phyloP scores from a whole-genome alignment of 371 early-diverging fungal species.

The Blyttiomyces sp. region DNA sequence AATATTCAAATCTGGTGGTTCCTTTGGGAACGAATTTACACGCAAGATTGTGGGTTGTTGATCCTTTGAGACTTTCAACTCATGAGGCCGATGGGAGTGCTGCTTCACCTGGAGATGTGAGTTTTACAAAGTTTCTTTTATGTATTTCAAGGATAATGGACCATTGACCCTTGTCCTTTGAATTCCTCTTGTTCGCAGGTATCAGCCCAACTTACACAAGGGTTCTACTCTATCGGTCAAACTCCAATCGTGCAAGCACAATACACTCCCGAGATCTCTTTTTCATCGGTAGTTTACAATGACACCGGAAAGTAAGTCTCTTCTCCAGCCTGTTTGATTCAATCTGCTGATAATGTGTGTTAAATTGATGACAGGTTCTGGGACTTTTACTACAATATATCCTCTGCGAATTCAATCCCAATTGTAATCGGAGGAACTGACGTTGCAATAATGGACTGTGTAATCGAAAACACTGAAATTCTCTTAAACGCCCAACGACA shows the following conservation, averaged over 20 bases:
- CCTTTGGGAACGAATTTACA: not conserved
- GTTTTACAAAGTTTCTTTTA: not conserved
- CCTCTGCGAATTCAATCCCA: not conserved
- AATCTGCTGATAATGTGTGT: not conserved
- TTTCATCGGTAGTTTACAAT: not conserved
- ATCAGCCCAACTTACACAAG: constrained; percentile 9
- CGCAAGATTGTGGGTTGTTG: constrained; percentile 13
- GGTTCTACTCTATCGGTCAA: constrained; percentile 16
- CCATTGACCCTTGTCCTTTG: not conserved
- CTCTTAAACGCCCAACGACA: not conserved
- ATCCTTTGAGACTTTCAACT: constrained; percentile 2
- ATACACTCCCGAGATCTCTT: not conserved
- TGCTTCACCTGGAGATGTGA: constrained; percentile 6
- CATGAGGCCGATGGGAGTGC: constrained; percentile 13
- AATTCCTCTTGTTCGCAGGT: too few species aligned
- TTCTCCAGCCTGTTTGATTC: not conserved
- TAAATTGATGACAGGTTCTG: constrained; percentile 13
- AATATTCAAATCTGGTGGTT: not conserved
- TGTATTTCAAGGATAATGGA: not conserved
- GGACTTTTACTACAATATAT: not conserved
- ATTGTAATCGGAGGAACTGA: constrained; percentile 3
- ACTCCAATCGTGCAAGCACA: not conserved
- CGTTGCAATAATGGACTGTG: constrained; percentile 11
- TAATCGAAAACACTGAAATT: not conserved
- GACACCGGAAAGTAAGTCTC: not conserved